Evolutionary conservation across 306 rosid genomes (phyloP).

Genomic region (Vigna unguiculata): DNA sequence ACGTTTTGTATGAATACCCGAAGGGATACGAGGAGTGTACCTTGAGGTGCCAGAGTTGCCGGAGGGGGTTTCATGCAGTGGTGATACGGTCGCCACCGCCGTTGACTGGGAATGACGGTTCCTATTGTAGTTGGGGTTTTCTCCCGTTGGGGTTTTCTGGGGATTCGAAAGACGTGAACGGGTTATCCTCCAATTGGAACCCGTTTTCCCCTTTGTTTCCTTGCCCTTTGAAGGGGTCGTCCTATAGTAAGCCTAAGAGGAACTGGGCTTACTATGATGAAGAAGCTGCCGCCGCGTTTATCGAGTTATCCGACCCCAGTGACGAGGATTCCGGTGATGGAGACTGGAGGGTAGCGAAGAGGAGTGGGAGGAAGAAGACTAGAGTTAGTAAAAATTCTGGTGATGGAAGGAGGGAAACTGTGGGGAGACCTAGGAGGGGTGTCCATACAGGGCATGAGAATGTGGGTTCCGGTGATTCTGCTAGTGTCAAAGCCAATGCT

Average conservation of each 20-base stretch:
- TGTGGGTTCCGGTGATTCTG: slow-evolving; percentile 48
- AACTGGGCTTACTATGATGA: slow-evolving; percentile 62
- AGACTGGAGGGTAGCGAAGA: slow-evolving; percentile 57
- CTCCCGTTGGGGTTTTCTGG: slow-evolving; percentile 71
- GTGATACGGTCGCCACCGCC: slow-evolving; percentile 74
- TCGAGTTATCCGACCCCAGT: slow-evolving; percentile 66
- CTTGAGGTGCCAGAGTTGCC: slow-evolving; percentile 82
- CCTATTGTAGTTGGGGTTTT: slow-evolving; percentile 87
- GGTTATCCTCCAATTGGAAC: slow-evolving; percentile 62
- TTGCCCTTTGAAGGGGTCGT: slow-evolving; percentile 59
- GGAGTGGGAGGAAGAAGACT: slow-evolving; percentile 50
- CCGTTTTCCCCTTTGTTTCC: slow-evolving; percentile 79
- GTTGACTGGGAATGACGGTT: slow-evolving; percentile 51
- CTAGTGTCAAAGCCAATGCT: background rate
- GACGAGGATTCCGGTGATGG: slow-evolving; percentile 86
- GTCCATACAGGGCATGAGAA: slow-evolving; percentile 47
- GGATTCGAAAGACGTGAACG: slow-evolving; percentile 50
- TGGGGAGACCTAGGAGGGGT: slow-evolving; percentile 57
- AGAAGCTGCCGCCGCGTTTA: slow-evolving; percentile 60
- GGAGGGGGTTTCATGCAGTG: slow-evolving; percentile 79
- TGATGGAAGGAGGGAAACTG: slow-evolving; percentile 39
- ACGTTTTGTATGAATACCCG: slow-evolving; percentile 77
- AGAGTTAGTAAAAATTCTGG: slow-evolving; percentile 40
- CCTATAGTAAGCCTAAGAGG: slow-evolving; percentile 33
- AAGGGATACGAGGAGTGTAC: slow-evolving; percentile 80